Evolutionary conservation across 371 early-diverging fungal species (phyloP).

Genomic region (Mucor ambiguus): DNA sequence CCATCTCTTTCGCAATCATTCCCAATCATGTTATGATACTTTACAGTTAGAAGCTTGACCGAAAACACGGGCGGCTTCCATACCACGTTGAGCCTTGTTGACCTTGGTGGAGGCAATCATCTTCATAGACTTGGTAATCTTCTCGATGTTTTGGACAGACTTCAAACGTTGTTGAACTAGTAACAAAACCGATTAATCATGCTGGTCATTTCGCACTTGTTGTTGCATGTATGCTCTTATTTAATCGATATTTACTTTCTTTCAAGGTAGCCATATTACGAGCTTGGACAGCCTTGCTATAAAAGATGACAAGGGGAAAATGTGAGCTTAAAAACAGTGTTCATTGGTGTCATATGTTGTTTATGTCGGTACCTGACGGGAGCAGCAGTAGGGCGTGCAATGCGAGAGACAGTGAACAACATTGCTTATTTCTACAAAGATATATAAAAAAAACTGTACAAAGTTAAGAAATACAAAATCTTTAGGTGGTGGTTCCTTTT

Average conservation of each 20-base stretch:
- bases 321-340: not conserved
- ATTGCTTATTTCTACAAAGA: conserved; percentile 13
- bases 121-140: conserved; percentile 99
- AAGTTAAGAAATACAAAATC: conserved; percentile 7
- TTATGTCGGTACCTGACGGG: conserved; percentile 28
- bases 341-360: not conserved
- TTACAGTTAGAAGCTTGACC: conserved; percentile 78
- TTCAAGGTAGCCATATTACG: conserved; percentile 92
- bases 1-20: not conserved
- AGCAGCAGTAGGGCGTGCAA: conserved; percentile 40
- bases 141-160: conserved; percentile 96
- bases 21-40: conserved; percentile 15
- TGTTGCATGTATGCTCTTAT: not conserved
- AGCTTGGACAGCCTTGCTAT: conserved; percentile 67
- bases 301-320: not conserved
- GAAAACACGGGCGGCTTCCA: conserved; percentile 91
- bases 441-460: conserved; percentile 9
- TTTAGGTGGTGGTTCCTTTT: conserved; percentile 6
- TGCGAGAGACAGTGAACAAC: conserved; percentile 42
- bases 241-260: conserved; percentile 71
- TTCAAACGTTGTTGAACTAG: conserved; percentile 95
- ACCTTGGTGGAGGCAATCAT: conserved; percentile 99
- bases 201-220: not conserved
- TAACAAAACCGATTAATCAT: conserved; percentile 7
- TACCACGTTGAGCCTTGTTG: conserved; percentile 90